Base-by-base conservation (phyloP, 1,284 basidiomycete species). In the Fomitopsis palustris region DNA sequence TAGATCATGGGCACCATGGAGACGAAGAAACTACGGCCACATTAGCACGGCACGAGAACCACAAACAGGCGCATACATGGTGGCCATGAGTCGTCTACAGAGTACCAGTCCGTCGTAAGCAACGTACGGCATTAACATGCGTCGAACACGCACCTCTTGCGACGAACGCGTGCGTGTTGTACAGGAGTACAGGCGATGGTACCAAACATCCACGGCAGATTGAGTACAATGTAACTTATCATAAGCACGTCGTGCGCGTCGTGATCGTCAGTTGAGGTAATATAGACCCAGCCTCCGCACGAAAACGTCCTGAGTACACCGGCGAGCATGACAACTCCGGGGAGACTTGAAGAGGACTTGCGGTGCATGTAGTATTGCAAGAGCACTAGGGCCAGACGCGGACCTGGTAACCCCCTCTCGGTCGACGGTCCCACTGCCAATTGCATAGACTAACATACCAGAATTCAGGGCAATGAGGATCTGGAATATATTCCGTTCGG, bases 251-350 rank as follows among this genome's bases (percentile, higher is more conserved):
- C 95, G 74, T 98, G 95, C 17, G 83, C 78, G 68, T 92, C 87
- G 65, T 91, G 90, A 71, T 91, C 82, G 67, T 95, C 92, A 38
- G 74, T 84, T 4, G 88, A 90, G 0, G 95, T 96, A 67, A 97
- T 87, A 69, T 89, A 97, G 49, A 96, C 92, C 94, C 94, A 98
- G 27, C 94, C 94, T 27, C 90, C 93, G 65, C 95, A 97, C 5
- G 86, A 83, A 23, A 97, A 72, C 0, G 95, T 96, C 61, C 95
- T 80, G 27, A 92, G 70, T 16, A 94, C 64, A 0, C 95, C 94
- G 31, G 81, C 77, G 12, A 85, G 64, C 37, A 89, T 81, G 39
- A 95, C 76, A 57, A 86, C 65, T 16, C 75, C 76, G 0, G 89
- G 79, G n/a, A 84, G 72, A 42, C 67, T 75, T 19, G 83, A 83